Conservation (phyloP, 179 eudicot genomes). For the Amaranthus tricolor region DNA sequence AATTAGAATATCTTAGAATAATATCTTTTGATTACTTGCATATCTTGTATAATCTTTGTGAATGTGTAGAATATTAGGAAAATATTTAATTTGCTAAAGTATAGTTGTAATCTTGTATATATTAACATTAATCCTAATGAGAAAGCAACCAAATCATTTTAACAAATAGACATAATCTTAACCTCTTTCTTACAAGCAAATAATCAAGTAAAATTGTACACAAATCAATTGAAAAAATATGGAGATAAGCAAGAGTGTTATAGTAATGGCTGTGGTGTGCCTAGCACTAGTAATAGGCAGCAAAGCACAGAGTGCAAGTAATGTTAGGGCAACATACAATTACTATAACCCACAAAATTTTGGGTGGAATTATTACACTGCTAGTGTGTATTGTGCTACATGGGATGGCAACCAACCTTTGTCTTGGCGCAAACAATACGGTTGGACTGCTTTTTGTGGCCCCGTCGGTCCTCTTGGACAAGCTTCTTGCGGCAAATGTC, state of each 20-base stretch:
- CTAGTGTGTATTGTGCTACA: conserved; percentile 48
- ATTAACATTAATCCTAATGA: too few relatives aligned
- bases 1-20: too few relatives aligned
- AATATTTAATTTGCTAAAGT: too few relatives aligned
- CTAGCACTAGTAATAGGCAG: conserved; percentile 19
- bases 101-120: too few relatives aligned
- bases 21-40: too few relatives aligned
- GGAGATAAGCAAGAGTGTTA: conserved; percentile 11
- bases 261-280: conserved; percentile 15
- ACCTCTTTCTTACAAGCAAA: too few relatives aligned
- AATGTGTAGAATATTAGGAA: too few relatives aligned
- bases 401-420: conserved; percentile 46
- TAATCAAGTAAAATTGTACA: too few relatives aligned
- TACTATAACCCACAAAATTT: conserved; percentile 40
- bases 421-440: conserved; percentile 39
- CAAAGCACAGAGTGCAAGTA: conserved; percentile 35
- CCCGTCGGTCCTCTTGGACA: conserved; percentile 46
- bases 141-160: too few relatives aligned
- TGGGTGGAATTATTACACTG: conserved; percentile 34
- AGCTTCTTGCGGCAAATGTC: conserved; percentile 45
- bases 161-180: neutral
- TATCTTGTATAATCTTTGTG: too few relatives aligned
- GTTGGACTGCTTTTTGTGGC: conserved; percentile 66
- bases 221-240: neutral
- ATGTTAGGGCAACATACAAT: conserved; percentile 48